Evolutionary conservation across 2,329 filamentous ascomycete species (phyloP), one percentile per base, ranked within the genome.

Genomic region (Fusarium lyarnte): DNA sequence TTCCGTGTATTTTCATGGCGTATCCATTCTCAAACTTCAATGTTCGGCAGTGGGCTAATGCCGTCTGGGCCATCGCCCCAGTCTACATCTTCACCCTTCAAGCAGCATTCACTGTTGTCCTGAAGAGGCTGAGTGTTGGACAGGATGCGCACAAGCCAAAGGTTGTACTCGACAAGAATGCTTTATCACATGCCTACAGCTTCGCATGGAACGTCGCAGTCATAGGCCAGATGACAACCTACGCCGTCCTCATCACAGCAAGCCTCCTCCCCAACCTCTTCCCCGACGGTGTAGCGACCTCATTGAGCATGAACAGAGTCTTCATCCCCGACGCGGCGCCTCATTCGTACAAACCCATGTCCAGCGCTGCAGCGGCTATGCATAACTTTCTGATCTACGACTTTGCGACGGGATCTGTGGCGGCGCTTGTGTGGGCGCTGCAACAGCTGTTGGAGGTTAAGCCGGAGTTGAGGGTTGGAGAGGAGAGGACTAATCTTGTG

Each of bases 331-430:
- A 73, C 5, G 70, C 65, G 2, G 19, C 57, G 10, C 72, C 72
- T 9, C 76, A 78, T 53, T 66, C 74, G 0, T 59, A 59, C 21
- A 33, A 49, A 4, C 71, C 65, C 4, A 76, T 77, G 74, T 46
- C 45, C 7, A 73, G 70, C 1, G 55, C 75, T 9, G 72, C 63
- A 6, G 42, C 61, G 2, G 75, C 72, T 0, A 63, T 74, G 4
- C 77, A 76, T 17, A 73, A 75, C 17, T 77, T 77, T 41, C 53
- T 79, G n/a, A 58, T 64, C n/a, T 79, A 75, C 25, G 77, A 79
- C n/a, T 43, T 78, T 13, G 72, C 68, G 9, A 45, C 58, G 4
- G 77, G 77, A 1, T 74, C 75, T 25, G 31, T 63, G 2, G 73
- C 73, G 1, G 47, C 38, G 0, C 31, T 78, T 14, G 16, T 74